Base-by-base conservation (phyloP, 2,329 filamentous ascomycete genomes). In the Colletotrichum lindemuthianum region DNA sequence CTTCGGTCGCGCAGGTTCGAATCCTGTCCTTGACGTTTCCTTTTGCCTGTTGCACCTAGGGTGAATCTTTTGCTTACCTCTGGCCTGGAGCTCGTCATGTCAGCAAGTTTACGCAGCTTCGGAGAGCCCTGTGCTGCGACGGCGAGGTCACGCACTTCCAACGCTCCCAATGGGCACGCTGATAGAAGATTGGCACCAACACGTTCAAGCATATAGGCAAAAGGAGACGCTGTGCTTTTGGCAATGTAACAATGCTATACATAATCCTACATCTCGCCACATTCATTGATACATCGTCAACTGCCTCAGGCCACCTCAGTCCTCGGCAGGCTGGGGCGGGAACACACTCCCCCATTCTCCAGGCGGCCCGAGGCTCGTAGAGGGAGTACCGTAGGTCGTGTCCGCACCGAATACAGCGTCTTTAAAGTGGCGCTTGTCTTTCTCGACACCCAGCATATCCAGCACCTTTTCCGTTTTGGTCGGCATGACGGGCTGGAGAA, bases 401-500 rank as follows among this genome's bases (percentile, higher is more conserved):
- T 98, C 96, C 8, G 78, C 82, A 2, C 88, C 88, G 34, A 89
- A 78, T 33, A 69, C 74, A 6, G 92, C 90, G 73, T 88, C 85
- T 15, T 84, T 79, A 65, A 93, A 85, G 0, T 81, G 85, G 60
- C 95, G 84, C 56, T 85, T 86, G 9, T 85, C 82, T 8, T 80
- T 74, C 3, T 81, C 78, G 5, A 99, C 93, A 1, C 91, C 90
- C 8, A 99, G 80, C 71, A 90, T 85, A 74, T 97, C 90, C 1
- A 99, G 84, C 37, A 97, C 77, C 69, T 87, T 80, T 10, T 78
- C 77, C 50, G 92, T 86, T 76, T 96, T 97, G 44, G 80, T 82
- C 0, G 96, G 96, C 85, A 99, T 97, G 72, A 94, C 92, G 1
- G 96, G 93, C 76, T 97, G 94, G 48, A 99, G 80, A 50, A 98